Percentiles rank a stretch among this genome's conserved stretches.
Evolutionary conservation across 305 asterid species (phyloP).

Genomic region (Solanum hybrid): DNA sequence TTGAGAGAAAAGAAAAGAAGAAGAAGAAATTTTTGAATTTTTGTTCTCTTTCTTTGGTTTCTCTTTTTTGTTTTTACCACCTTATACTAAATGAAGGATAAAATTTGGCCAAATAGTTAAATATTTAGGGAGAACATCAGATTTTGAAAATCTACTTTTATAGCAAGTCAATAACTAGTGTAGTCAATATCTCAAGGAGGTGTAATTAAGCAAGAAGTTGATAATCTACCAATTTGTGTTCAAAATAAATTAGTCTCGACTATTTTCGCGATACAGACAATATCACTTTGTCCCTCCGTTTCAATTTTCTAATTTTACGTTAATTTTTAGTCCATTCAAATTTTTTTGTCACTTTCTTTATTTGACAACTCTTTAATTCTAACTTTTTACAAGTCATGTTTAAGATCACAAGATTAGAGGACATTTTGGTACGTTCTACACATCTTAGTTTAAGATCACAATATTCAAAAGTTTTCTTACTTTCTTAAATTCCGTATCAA

Average conservation of each 20-base stretch:
- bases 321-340: not conserved
- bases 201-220: not conserved
- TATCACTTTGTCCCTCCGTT: too few relatives aligned
- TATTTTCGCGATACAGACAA: too few relatives aligned
- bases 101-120: not conserved
- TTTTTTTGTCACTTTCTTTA: too few relatives aligned
- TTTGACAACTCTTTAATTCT: not conserved
- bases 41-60: not conserved
- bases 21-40: not conserved
- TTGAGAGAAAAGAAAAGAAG: too few relatives aligned
- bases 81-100: not conserved
- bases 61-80: not conserved
- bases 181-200: not conserved
- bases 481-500: not conserved
- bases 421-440: not conserved
- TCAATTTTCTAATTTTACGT: too few relatives aligned
- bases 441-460: not conserved
- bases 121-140: not conserved
- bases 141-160: not conserved
- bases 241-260: not conserved
- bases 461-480: not conserved
- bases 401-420: not conserved
- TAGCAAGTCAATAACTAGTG: not conserved
- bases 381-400: not conserved
- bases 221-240: not conserved